Evolutionary conservation across 306 rosid species (phyloP), one percentile per base, ranked within the genome.

Genomic region (Gynostemma pentaphyllum): DNA sequence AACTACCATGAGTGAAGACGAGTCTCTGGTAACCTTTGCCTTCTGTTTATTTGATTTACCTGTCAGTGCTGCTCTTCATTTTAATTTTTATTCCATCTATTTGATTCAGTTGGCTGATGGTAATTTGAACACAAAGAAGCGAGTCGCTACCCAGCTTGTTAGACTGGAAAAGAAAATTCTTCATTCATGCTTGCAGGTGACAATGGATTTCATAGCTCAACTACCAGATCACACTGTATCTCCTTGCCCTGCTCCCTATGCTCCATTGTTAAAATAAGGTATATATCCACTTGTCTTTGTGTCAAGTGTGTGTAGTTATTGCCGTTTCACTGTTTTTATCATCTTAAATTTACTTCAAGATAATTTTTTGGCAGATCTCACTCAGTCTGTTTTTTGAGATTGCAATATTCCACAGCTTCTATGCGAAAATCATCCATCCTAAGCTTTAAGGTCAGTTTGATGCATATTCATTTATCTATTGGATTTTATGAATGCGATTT

Each of bases 241-340:
- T 55, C 94, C 96, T 30, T 92, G 96, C 82, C 96, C 96, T 15
- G 84, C 96, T 49, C 95, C 90, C 48, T 81, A 84, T 68, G 85
- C 90, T 67, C 99, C 99, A 46, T 76, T 50, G 9, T 78, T 88
- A 75, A 86, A 78, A 81, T 88, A 77, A 78, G 72, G 28, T 45
- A 16, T 24, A 27, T 19, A 11, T 5, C 5, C 34, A 30, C 4
- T 14, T 11, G 29, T 41, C n/a, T n/a, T 26, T 30, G 45, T 23
- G 36, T 56, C 13, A n/a, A n/a, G n/a, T 30, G 34, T 59, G 9
- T 34, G 18, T 37, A 37, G 22, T n/a, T 15, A 40, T 44, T 62
- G 19, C 2, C 13, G 5, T 30, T 32, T 32, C n/a, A 21, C 28
- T 18, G 45, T 23, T 49, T 34, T 45, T 54, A 66, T 66, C 29